Evolutionary conservation across 805 yeast species (phyloP).

Genomic region (Yarrowia sp.): DNA sequence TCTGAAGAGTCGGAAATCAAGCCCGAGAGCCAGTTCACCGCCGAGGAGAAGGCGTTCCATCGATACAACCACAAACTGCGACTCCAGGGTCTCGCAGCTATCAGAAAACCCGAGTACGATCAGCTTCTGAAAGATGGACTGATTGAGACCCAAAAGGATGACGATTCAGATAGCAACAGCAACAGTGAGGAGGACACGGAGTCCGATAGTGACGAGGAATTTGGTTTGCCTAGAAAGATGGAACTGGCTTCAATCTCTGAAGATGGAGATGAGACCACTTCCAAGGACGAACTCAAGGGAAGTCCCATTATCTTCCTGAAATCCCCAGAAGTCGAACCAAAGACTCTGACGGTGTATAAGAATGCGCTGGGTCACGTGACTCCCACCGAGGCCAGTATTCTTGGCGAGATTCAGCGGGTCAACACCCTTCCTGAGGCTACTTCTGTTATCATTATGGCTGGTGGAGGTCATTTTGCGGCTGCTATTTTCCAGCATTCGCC

Average conservation of each 20-base stretch:
- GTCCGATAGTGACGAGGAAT: slow-evolving; percentile 32
- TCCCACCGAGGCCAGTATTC: slow-evolving; percentile 16
- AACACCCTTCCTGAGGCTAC: slow-evolving; percentile 29
- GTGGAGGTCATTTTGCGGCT: slow-evolving; percentile 98
- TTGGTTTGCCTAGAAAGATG: slow-evolving; percentile 24
- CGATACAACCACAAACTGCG: slow-evolving; percentile 36
- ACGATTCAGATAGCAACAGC: slow-evolving; percentile 25
- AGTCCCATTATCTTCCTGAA: slow-evolving; percentile 20
- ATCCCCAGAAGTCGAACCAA: slow-evolving; percentile 17
- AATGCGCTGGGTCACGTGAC: slow-evolving; percentile 19
- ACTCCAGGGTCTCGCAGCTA: slow-evolving; percentile 22
- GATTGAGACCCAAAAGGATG: background rate
- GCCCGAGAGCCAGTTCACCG: slow-evolving; percentile 11
- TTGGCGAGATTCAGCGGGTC: slow-evolving; percentile 22
- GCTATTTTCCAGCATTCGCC: slow-evolving; percentile 81
- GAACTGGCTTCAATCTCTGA: slow-evolving; percentile 16
- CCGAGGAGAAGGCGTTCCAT: slow-evolving; percentile 31
- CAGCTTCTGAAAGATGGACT: slow-evolving; percentile 22
- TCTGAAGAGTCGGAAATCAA: slow-evolving; percentile 1
- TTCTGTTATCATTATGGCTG: slow-evolving; percentile 89
- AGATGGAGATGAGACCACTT: background rate
- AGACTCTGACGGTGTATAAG: slow-evolving; percentile 21
- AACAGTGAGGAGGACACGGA: slow-evolving; percentile 29
- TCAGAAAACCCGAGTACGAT: slow-evolving; percentile 21
- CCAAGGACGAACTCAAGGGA: slow-evolving; percentile 22